Percentiles rank a stretch among this genome's conserved stretches.
Conservation (phyloP, 257 asterid genomes). For the Orobanche coerulescens region DNA sequence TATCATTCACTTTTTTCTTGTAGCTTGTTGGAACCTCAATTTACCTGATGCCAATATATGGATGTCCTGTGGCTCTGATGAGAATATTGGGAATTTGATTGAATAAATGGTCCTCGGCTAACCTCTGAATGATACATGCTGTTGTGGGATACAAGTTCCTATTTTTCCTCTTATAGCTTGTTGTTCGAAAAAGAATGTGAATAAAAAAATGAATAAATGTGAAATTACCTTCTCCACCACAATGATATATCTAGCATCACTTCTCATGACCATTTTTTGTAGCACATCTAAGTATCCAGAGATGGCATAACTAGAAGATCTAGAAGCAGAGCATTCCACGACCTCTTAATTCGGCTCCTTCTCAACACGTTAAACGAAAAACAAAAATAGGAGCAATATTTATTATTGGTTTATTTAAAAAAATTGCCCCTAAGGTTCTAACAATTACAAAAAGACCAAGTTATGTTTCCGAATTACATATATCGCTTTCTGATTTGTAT, state of each 20-base stretch:
- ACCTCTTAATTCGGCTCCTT: conserved; percentile 73
- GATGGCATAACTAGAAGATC: conserved; percentile 84
- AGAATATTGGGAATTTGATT: conserved; percentile 77
- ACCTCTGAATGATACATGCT: conserved; percentile 98
- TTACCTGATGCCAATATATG: conserved; percentile 89
- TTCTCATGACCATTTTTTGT: conserved; percentile 50
- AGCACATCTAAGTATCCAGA: conserved; percentile 75
- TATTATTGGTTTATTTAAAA: no score
- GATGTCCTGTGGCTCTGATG: conserved; percentile 92
- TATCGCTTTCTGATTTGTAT: no score
- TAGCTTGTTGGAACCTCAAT: no score
- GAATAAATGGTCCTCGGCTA: conserved; percentile 80
- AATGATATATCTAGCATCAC: conserved; percentile 83
- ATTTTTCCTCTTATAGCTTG: no score
- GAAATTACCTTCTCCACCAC: conserved; percentile 79
- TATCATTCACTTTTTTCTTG: no score
- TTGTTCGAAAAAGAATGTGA: no score
- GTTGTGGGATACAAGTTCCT: conserved; percentile 17
- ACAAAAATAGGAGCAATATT: conserved; percentile 1
- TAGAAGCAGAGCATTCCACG: conserved; percentile 71
- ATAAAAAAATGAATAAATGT: neutral
- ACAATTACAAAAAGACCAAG: no score
- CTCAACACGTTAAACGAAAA: conserved; percentile 15
- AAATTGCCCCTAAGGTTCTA: no score
- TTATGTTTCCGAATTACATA: no score